Evolutionary conservation across 1,284 basidiomycete species (phyloP).

Genomic region (Ganoderma leucocontextum): DNA sequence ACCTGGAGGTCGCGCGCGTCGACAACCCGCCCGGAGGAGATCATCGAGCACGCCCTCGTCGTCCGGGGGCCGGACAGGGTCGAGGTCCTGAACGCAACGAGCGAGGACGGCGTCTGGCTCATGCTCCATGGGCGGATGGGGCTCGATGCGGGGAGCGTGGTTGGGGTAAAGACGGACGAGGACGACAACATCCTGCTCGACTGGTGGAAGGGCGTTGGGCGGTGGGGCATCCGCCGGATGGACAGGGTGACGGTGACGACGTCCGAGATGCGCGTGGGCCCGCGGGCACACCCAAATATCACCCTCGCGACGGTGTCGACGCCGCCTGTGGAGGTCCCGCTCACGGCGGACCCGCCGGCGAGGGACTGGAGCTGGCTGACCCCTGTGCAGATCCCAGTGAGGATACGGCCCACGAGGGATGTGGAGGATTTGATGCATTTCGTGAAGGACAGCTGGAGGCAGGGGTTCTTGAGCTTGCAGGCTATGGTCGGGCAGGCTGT

Average conservation of each 20-base stretch:
- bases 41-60: slow-evolving; percentile 63
- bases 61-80: slow-evolving; percentile 67
- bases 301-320: slow-evolving; percentile 56
- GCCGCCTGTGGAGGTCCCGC: slow-evolving; percentile 59
- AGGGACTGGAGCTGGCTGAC: slow-evolving; percentile 65
- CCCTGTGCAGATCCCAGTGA: slow-evolving; percentile 58
- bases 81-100: slow-evolving; percentile 66
- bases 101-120: slow-evolving; percentile 67
- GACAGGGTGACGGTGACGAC: slow-evolving; percentile 64
- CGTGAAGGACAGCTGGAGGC: slow-evolving; percentile 64
- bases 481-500: slow-evolving; percentile 51
- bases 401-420: slow-evolving; percentile 63
- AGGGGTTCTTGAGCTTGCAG: slow-evolving; percentile 55
- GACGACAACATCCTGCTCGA: slow-evolving; percentile 51
- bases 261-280: slow-evolving; percentile 55
- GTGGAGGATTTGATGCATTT: slow-evolving; percentile 58
- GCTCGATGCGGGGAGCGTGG: slow-evolving; percentile 65
- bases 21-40: slow-evolving; percentile 60
- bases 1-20: slow-evolving; percentile 68
- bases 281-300: slow-evolving; percentile 48
- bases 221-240: slow-evolving; percentile 67
- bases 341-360: slow-evolving; percentile 63
- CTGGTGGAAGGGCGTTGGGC: slow-evolving; percentile 70
- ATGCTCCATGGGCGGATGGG: slow-evolving; percentile 64
- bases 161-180: slow-evolving; percentile 59